Evolutionary conservation across 495 filamentous ascomycete species (phyloP).

Genomic region (Eremomyces bilateralis): DNA sequence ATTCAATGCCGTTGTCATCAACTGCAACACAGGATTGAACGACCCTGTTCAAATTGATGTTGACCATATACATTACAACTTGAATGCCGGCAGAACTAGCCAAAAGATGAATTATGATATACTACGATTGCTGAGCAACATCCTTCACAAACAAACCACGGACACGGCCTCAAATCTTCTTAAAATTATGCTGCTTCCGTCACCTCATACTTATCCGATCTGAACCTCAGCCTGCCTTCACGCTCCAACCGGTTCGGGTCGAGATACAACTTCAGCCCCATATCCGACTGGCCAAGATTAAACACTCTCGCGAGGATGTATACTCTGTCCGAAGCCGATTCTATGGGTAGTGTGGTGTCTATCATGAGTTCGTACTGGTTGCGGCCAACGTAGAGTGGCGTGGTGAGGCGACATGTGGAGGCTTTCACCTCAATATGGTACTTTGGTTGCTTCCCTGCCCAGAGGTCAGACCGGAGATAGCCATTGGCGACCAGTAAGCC

Average conservation of each 20-base stretch:
- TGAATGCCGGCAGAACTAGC: too few species aligned
- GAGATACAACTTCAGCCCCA: constrained; percentile 3
- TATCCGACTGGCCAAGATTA: neutral
- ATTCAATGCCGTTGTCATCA: too few species aligned
- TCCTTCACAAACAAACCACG: too few species aligned
- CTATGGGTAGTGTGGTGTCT: neutral
- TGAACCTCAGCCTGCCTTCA: neutral
- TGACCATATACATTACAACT: too few species aligned
- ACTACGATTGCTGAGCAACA: too few species aligned
- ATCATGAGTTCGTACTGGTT: neutral
- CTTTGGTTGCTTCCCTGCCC: neutral
- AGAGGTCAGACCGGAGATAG: constrained; percentile 1
- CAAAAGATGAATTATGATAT: too few species aligned
- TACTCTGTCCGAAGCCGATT: neutral
- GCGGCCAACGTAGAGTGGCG: constrained; percentile 1
- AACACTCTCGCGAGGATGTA: constrained; percentile 3
- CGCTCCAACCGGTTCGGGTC: neutral
- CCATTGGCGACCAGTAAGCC: constrained; percentile 1
- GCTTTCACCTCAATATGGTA: constrained; percentile 5
- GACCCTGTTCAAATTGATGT: too few species aligned
- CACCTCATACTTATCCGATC: constrained; percentile 2
- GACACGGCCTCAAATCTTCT: too few species aligned
- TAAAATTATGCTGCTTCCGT: too few species aligned
- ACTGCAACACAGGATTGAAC: too few species aligned
- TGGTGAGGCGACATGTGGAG: neutral